Conservation (phyloP, 768 basidiomycete genomes). For the Tulasnella sp. region DNA sequence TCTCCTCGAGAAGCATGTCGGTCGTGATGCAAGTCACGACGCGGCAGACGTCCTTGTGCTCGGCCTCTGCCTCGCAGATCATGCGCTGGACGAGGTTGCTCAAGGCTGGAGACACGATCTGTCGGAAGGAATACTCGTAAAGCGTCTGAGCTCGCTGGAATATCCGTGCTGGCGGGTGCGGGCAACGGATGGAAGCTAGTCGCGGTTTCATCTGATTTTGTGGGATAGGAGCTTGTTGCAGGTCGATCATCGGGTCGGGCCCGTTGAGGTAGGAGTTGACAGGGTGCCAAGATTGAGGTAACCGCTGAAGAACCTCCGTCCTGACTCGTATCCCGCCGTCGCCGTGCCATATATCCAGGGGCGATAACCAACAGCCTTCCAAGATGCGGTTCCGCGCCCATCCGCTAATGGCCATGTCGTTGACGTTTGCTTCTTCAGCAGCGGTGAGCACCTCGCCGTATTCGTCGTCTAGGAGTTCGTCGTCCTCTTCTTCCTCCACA, state of each 20-base stretch:
- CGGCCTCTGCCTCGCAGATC: conserved; percentile 25
- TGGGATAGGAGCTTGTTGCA: neutral
- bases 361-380: conserved; percentile 35
- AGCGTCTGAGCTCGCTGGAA: conserved; percentile 24
- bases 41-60: conserved; percentile 26
- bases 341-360: conserved; percentile 30
- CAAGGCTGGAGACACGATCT: conserved; percentile 29
- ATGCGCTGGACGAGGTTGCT: conserved; percentile 28
- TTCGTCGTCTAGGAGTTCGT: conserved; percentile 30
- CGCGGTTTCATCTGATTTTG: conserved; percentile 9
- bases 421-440: conserved; percentile 29
- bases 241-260: neutral
- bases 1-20: conserved; percentile 6
- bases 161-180: conserved; percentile 16
- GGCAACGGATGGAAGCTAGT: neutral
- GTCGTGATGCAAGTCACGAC: neutral
- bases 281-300: conserved; percentile 29
- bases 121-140: conserved; percentile 30
- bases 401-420: conserved; percentile 31
- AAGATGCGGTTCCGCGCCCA: conserved; percentile 34
- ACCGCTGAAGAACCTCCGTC: neutral
- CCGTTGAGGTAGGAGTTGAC: conserved; percentile 26
- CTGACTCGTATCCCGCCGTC: neutral
- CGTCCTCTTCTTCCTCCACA: conserved; percentile 32
- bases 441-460: conserved; percentile 26